A percentile compares a stretch with the other conserved stretches of the same genome.
Evolutionary conservation across 73 alveolate genomes (phyloP).

Genomic region (Paramecium pentaurelia): DNA sequence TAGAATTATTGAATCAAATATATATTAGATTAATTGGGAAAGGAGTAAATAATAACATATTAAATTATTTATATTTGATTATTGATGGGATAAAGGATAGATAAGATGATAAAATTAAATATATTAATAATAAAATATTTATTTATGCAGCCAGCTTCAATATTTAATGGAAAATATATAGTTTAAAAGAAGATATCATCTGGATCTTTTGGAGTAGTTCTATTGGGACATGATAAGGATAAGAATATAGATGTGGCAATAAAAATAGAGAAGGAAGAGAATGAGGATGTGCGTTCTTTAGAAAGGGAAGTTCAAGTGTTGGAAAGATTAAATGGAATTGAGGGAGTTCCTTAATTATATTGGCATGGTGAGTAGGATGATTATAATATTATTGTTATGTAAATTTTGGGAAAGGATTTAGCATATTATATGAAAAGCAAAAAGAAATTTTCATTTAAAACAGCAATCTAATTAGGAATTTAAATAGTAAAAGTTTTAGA

Average conservation of each 20-base stretch:
- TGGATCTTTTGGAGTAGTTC: constrained; percentile 87
- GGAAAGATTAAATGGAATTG: constrained; percentile 17
- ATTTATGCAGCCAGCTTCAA: not conserved
- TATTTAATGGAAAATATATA: not conserved
- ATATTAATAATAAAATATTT: not conserved
- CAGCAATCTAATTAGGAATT: constrained; percentile 40
- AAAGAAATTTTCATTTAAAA: constrained; percentile 42
- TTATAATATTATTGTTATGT: constrained; percentile 46
- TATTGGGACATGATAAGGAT: constrained; percentile 52
- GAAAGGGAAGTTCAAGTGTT: constrained; percentile 50
- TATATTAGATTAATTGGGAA: too few relatives aligned
- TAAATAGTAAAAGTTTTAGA: constrained; percentile 28
- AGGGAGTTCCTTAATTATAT: constrained; percentile 32
- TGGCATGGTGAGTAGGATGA: constrained; percentile 61
- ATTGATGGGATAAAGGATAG: not conserved
- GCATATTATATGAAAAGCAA: constrained; percentile 45
- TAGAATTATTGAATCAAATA: too few relatives aligned
- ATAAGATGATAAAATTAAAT: not conserved
- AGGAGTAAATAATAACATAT: not conserved
- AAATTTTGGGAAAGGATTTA: constrained; percentile 47
- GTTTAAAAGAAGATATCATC: constrained; percentile 74
- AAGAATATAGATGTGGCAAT: constrained; percentile 41
- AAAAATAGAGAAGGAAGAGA: constrained; percentile 60
- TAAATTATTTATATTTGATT: not conserved
- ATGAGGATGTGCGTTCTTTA: constrained; percentile 52